A percentile compares a stretch with the other conserved stretches of the same genome.
Evolutionary conservation across 768 basidiomycete genomes (phyloP).

Genomic region (Neoboletus brunneissimus): DNA sequence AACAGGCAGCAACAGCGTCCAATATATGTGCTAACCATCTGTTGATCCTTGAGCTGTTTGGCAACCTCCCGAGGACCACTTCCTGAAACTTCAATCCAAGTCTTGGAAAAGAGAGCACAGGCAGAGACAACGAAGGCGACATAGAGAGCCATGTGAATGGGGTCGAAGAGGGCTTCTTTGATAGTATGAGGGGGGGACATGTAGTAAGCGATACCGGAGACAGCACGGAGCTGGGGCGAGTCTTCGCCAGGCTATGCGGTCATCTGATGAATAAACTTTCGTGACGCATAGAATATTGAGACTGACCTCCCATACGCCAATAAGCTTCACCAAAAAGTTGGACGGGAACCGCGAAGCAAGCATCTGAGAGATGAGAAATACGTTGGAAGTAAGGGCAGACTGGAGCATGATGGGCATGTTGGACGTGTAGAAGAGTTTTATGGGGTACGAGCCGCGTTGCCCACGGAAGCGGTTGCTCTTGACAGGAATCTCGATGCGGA

Average conservation of each 20-base stretch:
- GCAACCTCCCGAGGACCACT: slow-evolving; percentile 94
- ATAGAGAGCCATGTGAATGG: slow-evolving; percentile 89
- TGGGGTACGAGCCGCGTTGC: slow-evolving; percentile 92
- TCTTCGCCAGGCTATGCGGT: slow-evolving; percentile 83
- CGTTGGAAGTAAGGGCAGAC: slow-evolving; percentile 86
- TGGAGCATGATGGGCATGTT: slow-evolving; percentile 99
- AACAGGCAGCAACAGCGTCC: neutral
- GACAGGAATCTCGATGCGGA: slow-evolving; percentile 97
- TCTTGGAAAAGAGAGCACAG: slow-evolving; percentile 97
- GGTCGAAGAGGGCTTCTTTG: slow-evolving; percentile 83
- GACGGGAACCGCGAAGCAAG: slow-evolving; percentile 85
- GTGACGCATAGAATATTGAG: neutral
- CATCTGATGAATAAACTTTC: neutral
- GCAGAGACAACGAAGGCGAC: slow-evolving; percentile 90
- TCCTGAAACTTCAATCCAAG: slow-evolving; percentile 99
- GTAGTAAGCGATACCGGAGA: slow-evolving; percentile 93
- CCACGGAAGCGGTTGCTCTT: slow-evolving; percentile 96
- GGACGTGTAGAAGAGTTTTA: slow-evolving; percentile 98
- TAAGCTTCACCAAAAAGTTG: slow-evolving; percentile 84
- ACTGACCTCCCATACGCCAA: slow-evolving; percentile 97
- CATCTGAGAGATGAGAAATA: slow-evolving; percentile 98
- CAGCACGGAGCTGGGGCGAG: slow-evolving; percentile 86
- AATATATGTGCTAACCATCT: slow-evolving; percentile 60
- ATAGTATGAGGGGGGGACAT: slow-evolving; percentile 98
- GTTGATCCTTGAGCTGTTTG: slow-evolving; percentile 97